phyloP scores from a whole-genome alignment of 805 yeast species.

The Yamadazyma philogaea region DNA sequence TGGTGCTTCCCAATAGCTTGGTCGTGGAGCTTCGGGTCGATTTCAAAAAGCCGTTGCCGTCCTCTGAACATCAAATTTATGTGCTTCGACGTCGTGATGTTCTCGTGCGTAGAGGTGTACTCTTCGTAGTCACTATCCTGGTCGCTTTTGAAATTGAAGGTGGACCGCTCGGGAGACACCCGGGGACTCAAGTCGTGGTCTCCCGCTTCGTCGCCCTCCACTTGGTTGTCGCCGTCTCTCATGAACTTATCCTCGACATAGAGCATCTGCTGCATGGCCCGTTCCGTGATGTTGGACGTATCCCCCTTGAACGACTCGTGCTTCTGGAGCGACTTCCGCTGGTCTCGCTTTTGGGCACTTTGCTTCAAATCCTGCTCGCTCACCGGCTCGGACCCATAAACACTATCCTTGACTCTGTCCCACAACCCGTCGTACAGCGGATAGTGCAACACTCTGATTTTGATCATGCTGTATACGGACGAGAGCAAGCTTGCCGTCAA shows the following conservation, averaged over 20 bases:
- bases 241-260: conserved; percentile 33
- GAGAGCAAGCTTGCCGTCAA: conserved; percentile 33
- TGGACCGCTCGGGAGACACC: background rate
- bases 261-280: conserved; percentile 35
- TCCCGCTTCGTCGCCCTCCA: conserved; percentile 14
- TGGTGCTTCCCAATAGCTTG: conserved; percentile 16
- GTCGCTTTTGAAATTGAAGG: conserved; percentile 10
- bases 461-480: conserved; percentile 40
- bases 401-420: conserved; percentile 29
- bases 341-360: conserved; percentile 28
- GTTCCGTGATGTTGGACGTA: conserved; percentile 36
- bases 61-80: conserved; percentile 13
- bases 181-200: conserved; percentile 8
- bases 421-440: conserved; percentile 31
- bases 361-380: conserved; percentile 30
- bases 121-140: conserved; percentile 16
- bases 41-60: conserved; percentile 18
- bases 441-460: conserved; percentile 24
- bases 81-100: conserved; percentile 10
- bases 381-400: conserved; percentile 28
- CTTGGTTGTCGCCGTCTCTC: conserved; percentile 13
- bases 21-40: conserved; percentile 26
- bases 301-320: conserved; percentile 41
- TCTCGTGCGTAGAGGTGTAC: conserved; percentile 13
- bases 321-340: conserved; percentile 22